A percentile compares a stretch with the other conserved stretches of the same genome.
These are phyloP conservation scores for Ophiostoma ulmi DNA, from an alignment of 2,329 filamentous ascomycete genomes.

Conservation along the genomic window DNA sequence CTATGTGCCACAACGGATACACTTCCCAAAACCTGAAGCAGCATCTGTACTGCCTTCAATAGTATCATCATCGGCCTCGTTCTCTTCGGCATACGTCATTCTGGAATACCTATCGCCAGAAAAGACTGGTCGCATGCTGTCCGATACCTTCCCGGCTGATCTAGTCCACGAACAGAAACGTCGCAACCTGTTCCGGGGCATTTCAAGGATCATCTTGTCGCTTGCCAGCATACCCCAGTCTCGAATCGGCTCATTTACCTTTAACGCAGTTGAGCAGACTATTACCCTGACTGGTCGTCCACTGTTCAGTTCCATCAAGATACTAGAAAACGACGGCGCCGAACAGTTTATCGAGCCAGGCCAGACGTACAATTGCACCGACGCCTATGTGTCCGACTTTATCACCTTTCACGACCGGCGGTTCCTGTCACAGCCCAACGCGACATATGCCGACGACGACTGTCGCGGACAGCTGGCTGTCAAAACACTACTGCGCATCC, in stretches of 20 bases:
- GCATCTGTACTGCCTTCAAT: not conserved
- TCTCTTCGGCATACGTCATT: slow-evolving; percentile 10
- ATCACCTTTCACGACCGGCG: slow-evolving; percentile 30
- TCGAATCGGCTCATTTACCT: slow-evolving; percentile 31
- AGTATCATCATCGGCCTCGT: not conserved
- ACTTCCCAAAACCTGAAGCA: not conserved
- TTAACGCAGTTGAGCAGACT: slow-evolving; percentile 30
- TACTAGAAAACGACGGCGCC: slow-evolving; percentile 35
- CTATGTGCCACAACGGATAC: not conserved
- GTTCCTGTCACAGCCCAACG: slow-evolving; percentile 31
- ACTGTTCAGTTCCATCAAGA: slow-evolving; percentile 29
- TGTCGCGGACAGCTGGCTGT: slow-evolving; percentile 32
- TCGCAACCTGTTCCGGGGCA: slow-evolving; percentile 22
- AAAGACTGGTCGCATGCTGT: slow-evolving; percentile 12
- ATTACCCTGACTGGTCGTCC: slow-evolving; percentile 24
- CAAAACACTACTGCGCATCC: slow-evolving; percentile 18
- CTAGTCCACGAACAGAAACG: slow-evolving; percentile 13
- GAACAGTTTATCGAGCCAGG: slow-evolving; percentile 31
- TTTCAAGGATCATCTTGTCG: slow-evolving; percentile 31
- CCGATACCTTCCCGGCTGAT: not conserved
- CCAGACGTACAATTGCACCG: slow-evolving; percentile 33
- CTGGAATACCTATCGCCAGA: slow-evolving; percentile 7
- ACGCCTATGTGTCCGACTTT: slow-evolving; percentile 31
- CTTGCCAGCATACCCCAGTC: slow-evolving; percentile 32
- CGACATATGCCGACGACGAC: slow-evolving; percentile 28